A percentile compares a stretch with the other conserved stretches of the same genome.
Conservation (phyloP, 2,329 filamentous ascomycete species). For the Cladorrhinum sp. region DNA sequence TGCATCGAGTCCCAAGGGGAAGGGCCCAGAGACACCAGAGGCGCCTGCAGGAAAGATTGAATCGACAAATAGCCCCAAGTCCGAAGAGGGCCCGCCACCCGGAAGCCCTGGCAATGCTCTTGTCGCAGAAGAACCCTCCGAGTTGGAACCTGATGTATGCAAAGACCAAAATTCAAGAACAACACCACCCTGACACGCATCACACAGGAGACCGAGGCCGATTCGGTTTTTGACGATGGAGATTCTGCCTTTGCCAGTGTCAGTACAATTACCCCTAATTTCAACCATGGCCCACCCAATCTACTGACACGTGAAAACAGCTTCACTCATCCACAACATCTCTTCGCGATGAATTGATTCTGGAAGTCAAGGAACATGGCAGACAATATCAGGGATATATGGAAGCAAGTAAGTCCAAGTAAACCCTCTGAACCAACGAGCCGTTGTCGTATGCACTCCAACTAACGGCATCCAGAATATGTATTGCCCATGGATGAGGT, state of each 20-base stretch:
- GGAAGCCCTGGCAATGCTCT: neutral
- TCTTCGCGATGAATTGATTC: conserved; percentile 13
- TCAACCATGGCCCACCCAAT: neutral
- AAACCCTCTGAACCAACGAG: neutral
- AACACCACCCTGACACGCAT: neutral
- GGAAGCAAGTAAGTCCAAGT: conserved; percentile 27
- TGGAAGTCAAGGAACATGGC: conserved; percentile 25
- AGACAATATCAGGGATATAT: conserved; percentile 29
- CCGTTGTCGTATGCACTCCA: neutral
- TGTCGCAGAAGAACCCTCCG: neutral
- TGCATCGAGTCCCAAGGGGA: neutral
- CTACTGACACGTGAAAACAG: neutral
- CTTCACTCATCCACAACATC: conserved; percentile 15
- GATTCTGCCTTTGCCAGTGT: conserved; percentile 17
- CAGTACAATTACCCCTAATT: neutral
- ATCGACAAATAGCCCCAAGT: neutral
- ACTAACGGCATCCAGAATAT: conserved; percentile 25
- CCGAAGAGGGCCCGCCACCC: neutral
- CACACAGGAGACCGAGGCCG: neutral
- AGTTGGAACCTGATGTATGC: neutral
- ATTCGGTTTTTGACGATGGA: conserved; percentile 11
- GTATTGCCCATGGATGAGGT: conserved; percentile 30
- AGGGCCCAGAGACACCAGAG: neutral
- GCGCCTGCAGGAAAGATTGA: neutral
- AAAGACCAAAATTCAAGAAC: neutral